Percentiles rank a stretch among this genome's conserved stretches.
These are phyloP conservation scores for Dipodascopsis uninucleata DNA, from an alignment of 805 yeast species.

Conservation along the genomic window DNA sequence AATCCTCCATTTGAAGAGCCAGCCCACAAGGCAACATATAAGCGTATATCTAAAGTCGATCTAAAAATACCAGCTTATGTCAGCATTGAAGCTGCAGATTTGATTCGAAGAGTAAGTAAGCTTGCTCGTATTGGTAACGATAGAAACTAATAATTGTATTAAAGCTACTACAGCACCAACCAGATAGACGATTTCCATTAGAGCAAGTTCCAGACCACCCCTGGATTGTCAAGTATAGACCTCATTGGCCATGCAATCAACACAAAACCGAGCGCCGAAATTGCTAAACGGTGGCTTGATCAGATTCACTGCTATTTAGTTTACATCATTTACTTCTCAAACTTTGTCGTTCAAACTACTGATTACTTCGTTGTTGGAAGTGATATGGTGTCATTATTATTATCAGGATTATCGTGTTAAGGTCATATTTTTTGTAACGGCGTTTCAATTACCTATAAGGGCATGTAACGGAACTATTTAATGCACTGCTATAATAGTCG, in stretches of 20 bases:
- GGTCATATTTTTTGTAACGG: too few relatives aligned
- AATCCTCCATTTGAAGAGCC: conserved; percentile 90
- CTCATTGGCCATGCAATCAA: conserved; percentile 65
- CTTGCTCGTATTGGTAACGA: neutral
- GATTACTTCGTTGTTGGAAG: too few relatives aligned
- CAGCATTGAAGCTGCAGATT: conserved; percentile 69
- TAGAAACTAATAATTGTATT: neutral
- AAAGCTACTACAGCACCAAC: conserved; percentile 59
- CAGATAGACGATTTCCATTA: conserved; percentile 60
- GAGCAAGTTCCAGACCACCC: conserved; percentile 68
- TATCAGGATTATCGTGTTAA: too few relatives aligned
- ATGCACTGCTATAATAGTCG: too few relatives aligned
- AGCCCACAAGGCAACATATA: conserved; percentile 67
- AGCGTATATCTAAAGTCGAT: conserved; percentile 74
- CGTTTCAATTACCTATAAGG: too few relatives aligned
- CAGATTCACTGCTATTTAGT: too few relatives aligned
- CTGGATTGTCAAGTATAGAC: conserved; percentile 70
- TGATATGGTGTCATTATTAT: too few relatives aligned
- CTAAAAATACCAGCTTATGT: conserved; percentile 67
- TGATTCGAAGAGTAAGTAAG: conserved; percentile 47
- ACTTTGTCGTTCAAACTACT: too few relatives aligned
- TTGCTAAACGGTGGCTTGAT: too few relatives aligned
- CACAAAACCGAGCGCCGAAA: too few relatives aligned
- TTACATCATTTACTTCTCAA: too few relatives aligned
- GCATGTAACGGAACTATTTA: too few relatives aligned